phyloP scores from a whole-genome alignment of 129 eudicot genomes.

The Centrapalus pauciflorus region DNA sequence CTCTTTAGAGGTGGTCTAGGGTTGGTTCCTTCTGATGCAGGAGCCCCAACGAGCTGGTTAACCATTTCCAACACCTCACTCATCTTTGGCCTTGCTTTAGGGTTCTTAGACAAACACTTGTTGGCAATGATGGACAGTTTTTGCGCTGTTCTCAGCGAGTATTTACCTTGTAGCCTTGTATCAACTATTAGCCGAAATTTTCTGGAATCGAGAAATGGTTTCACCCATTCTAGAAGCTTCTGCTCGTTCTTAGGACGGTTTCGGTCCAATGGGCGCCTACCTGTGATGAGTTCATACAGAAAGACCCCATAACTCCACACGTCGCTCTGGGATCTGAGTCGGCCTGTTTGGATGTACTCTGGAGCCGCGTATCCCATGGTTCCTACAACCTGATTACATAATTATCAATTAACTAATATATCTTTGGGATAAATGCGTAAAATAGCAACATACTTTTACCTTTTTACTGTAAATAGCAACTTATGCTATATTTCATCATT shows the following conservation, averaged over 20 bases:
- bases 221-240: slow-evolving; percentile 83
- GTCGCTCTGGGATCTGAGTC: slow-evolving; percentile 73
- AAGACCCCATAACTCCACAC: slow-evolving; percentile 91
- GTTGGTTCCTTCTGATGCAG: slow-evolving; percentile 26
- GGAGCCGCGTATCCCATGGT: slow-evolving; percentile 93
- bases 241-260: slow-evolving; percentile 73
- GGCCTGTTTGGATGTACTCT: slow-evolving; percentile 78
- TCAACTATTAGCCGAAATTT: slow-evolving; percentile 65
- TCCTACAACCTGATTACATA: slow-evolving; percentile 62
- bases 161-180: slow-evolving; percentile 60
- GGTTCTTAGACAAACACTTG: slow-evolving; percentile 55
- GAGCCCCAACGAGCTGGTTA: slow-evolving; percentile 40
- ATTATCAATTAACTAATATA: too few relatives aligned
- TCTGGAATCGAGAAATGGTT: slow-evolving; percentile 55
- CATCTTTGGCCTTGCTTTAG: slow-evolving; percentile 78
- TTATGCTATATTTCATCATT: too few relatives aligned
- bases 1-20: slow-evolving; percentile 36
- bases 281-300: slow-evolving; percentile 76
- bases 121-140: slow-evolving; percentile 62
- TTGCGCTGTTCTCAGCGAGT: slow-evolving; percentile 51
- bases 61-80: slow-evolving; percentile 83
- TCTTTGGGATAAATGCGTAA: too few relatives aligned
- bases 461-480: too few relatives aligned
- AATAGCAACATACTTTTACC: background rate
- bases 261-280: slow-evolving; percentile 74